phyloP scores from a whole-genome alignment of 495 filamentous ascomycete species.

The Hypoxylon intermedium region DNA sequence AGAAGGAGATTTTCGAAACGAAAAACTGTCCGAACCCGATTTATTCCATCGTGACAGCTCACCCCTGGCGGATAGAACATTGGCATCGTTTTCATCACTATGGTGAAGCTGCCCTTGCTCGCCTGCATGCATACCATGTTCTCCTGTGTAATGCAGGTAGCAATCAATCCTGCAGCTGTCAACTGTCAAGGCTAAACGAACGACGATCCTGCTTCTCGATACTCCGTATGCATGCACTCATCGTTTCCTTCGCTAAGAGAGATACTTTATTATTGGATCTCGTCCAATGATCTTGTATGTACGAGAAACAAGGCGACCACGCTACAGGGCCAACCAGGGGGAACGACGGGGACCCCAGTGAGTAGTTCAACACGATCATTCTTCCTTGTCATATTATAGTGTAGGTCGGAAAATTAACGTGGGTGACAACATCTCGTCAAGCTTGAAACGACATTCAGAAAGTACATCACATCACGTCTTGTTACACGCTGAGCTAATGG shows the following conservation, averaged over 20 bases:
- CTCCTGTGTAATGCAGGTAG: slow-evolving; percentile 15
- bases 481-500: slow-evolving; percentile 13
- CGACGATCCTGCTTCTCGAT: slow-evolving; percentile 4
- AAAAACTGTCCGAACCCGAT: slow-evolving; percentile 25
- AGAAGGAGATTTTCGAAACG: slow-evolving; percentile 30
- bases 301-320: no score
- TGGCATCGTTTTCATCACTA: slow-evolving; percentile 14
- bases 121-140: slow-evolving; percentile 2
- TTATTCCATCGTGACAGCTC: slow-evolving; percentile 22
- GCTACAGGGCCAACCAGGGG: no score
- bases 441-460: slow-evolving; percentile 18
- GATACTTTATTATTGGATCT: neutral
- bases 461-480: slow-evolving; percentile 15
- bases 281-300: slow-evolving; percentile 10
- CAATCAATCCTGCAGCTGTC: slow-evolving; percentile 24
- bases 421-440: slow-evolving; percentile 22
- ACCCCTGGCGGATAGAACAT: slow-evolving; percentile 17
- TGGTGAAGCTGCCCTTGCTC: slow-evolving; percentile 4
- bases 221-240: slow-evolving; percentile 4
- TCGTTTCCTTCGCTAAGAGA: neutral
- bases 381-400: slow-evolving; percentile 2
- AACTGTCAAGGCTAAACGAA: slow-evolving; percentile 1
- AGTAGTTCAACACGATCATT: slow-evolving; percentile 4
- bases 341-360: no score
- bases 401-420: slow-evolving; percentile 33